Base-by-base conservation (phyloP, 1,284 basidiomycete species). In the Ceratorhiza oryzae-sativae region DNA sequence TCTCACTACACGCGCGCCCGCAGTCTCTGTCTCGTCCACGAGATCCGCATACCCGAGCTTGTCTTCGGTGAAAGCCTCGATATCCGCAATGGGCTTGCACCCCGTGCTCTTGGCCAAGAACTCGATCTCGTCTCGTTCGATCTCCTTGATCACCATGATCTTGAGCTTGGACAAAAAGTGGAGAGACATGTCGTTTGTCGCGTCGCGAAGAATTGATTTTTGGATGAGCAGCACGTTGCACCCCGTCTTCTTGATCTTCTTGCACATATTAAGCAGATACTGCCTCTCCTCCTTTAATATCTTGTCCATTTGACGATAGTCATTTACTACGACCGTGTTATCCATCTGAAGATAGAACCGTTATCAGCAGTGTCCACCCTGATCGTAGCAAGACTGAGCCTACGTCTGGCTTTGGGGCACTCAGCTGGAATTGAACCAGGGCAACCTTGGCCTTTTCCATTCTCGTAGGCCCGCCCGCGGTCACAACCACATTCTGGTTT, bases 241-340 rank as follows among this genome's bases (percentile, higher is more conserved):
- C 76, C 97, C 97, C 12, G 95, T 91, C 84, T 98, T 98, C 82
- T 98, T 99, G 84, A 99, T 99, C 83, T 95, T 96, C 83, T 99
- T 99, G 89, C 95, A 97, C 75, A 99, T 89, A 82, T 97, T 98
- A 78, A 99, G 89, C 75, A 99, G 87, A 81, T 99, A 99, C 82
- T 97, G 94, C 58, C 97, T 92, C 76, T 97, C 97, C 82, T 99
- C 97, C 82, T 99, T 99, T 81, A 99, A 91, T 75, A 99, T 97
- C 82, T 98, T 98, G 87, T 99, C 97, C 97, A 99, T 99, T 82
- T 99, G 97, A 45, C 97, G 90, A 84, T 99, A 99, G 83, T 99
- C 97, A 78, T 98, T 99, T 77, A 99, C 98, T 53, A 99, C 92
- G 58, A 99, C 96, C 42, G 97, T 98, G 84, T 99, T 99, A 83